phyloP scores from a whole-genome alignment of 139 green algal species.

The Desmodesmus armatus region DNA sequence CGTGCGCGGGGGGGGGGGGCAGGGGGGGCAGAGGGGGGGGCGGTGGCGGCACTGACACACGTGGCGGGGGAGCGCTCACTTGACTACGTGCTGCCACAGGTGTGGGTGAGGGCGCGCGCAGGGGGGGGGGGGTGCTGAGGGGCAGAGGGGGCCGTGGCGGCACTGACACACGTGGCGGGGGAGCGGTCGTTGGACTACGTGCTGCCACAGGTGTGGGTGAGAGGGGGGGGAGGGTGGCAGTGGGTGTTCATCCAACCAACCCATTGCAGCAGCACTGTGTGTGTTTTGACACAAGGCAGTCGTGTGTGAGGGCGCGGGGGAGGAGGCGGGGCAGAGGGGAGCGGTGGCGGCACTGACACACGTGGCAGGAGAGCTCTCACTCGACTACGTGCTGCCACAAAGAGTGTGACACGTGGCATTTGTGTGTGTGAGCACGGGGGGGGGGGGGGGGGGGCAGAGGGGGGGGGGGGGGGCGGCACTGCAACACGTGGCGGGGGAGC shows the following conservation, averaged over 20 bases:
- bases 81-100: conserved; percentile 71
- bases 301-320: conserved; percentile 56
- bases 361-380: conserved; percentile 67
- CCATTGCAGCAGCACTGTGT: too few relatives aligned
- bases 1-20: conserved; percentile 68
- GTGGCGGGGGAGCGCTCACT: conserved; percentile 71
- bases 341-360: conserved; percentile 78
- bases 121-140: conserved; percentile 56
- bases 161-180: conserved; percentile 71
- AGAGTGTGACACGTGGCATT: too few relatives aligned
- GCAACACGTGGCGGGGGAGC: too few relatives aligned
- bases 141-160: conserved; percentile 78
- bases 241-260: neutral
- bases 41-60: conserved; percentile 75
- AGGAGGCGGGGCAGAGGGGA: conserved; percentile 71
- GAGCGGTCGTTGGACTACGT: conserved; percentile 72
- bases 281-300: conserved; percentile 80
- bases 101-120: too few relatives aligned
- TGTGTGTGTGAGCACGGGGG: too few relatives aligned
- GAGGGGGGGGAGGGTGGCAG: too few relatives aligned
- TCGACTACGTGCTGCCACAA: conserved; percentile 76
- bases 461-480: conserved; percentile 76
- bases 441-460: conserved; percentile 65
- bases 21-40: conserved; percentile 68
- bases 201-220: conserved; percentile 64